These are phyloP conservation scores for Bryopsis sp. DNA, from an alignment of 139 green algal species.

Conservation along the genomic window DNA sequence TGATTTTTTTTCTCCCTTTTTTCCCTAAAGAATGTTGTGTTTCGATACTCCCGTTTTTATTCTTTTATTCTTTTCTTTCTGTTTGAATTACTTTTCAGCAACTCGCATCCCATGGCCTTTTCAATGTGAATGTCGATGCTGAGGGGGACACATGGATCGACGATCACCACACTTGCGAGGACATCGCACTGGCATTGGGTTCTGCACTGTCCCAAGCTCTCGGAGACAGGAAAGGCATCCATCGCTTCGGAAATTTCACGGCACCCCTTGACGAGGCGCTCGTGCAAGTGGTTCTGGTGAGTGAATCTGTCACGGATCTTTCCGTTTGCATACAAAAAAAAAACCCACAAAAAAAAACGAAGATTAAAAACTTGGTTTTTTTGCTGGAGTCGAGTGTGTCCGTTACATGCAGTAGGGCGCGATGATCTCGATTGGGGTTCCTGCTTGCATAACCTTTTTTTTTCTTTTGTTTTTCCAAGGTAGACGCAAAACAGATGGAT, in stretches of 20 bases:
- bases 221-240: conserved; percentile 89
- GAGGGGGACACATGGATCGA: conserved; percentile 95
- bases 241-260: conserved; percentile 90
- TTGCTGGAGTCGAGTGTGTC: no score
- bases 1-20: no score
- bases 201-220: conserved; percentile 63
- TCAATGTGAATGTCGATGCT: conserved; percentile 71
- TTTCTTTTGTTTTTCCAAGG: no score
- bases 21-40: no score
- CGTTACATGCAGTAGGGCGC: no score
- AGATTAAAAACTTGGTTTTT: not conserved
- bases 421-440: no score
- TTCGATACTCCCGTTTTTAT: no score
- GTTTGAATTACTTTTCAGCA: conserved; percentile 54
- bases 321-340: not conserved
- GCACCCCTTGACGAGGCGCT: conserved; percentile 91
- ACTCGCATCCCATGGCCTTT: conserved; percentile 78
- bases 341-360: not conserved
- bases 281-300: conserved; percentile 70
- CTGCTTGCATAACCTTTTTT: no score
- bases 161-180: conserved; percentile 98
- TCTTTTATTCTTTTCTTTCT: conserved; percentile 1
- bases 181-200: conserved; percentile 79
- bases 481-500: no score
- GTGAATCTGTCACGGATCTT: not conserved